A percentile compares a stretch with the other conserved stretches of the same genome.
phyloP scores from a whole-genome alignment of 306 rosid species.

The Abrus precatorius region DNA sequence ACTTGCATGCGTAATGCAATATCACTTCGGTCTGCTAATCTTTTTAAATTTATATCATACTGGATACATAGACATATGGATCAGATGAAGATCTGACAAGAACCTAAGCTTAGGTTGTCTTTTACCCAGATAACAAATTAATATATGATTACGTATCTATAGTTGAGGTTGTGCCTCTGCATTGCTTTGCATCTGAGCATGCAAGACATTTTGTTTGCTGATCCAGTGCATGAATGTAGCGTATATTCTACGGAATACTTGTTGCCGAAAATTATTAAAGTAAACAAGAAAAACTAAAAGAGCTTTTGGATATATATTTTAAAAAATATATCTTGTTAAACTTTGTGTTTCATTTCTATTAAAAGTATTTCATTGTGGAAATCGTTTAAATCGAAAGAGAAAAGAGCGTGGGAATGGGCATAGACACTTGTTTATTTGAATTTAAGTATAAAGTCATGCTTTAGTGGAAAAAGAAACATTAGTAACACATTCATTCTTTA shows the following conservation, averaged over 20 bases:
- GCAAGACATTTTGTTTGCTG: not conserved
- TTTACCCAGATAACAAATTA: constrained; percentile 8
- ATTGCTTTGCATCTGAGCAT: not conserved
- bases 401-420: not conserved
- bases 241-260: no score
- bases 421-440: constrained; percentile 4
- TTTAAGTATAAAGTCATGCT: not conserved
- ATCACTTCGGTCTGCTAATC: no score
- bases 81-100: not conserved
- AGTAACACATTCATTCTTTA: no score
- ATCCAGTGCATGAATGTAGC: not conserved
- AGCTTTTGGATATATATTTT: not conserved
- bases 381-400: not conserved
- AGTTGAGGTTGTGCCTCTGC: not conserved
- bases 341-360: not conserved
- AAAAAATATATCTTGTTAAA: not conserved
- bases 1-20: no score
- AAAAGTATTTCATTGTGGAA: not conserved
- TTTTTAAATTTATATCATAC: no score
- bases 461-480: not conserved
- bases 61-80: not conserved
- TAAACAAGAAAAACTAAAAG: not conserved
- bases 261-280: not conserved
- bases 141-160: no score
- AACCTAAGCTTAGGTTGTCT: not conserved